Evolutionary conservation across 108 stramenopile genomes (phyloP).

Genomic region (Aurantiochytrium sp.): DNA sequence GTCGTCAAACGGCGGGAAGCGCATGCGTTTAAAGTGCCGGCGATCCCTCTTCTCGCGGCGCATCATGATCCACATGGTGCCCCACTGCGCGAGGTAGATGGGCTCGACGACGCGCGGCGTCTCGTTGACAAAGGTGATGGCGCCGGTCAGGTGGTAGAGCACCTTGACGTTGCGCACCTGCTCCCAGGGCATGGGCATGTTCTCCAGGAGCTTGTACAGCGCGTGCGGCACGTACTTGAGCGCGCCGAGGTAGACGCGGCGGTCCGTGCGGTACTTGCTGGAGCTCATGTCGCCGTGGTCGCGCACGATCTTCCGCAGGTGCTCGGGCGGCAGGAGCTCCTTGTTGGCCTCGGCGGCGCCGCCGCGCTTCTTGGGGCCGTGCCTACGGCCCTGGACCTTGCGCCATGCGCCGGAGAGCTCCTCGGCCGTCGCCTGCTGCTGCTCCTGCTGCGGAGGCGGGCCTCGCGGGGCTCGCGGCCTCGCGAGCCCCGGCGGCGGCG

Average conservation of each 20-base stretch:
- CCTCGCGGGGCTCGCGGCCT: too few species aligned
- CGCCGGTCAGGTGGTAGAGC: slow-evolving; percentile 96
- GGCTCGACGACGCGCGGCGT: slow-evolving; percentile 97
- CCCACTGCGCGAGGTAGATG: slow-evolving; percentile 96
- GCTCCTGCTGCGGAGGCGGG: too few species aligned
- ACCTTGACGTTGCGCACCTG: slow-evolving; percentile 81
- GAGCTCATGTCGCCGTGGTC: slow-evolving; percentile 99
- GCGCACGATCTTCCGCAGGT: slow-evolving; percentile 86
- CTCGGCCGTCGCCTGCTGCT: not conserved
- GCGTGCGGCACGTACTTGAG: slow-evolving; percentile 98
- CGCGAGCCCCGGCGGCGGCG: too few species aligned
- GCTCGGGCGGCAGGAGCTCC: slow-evolving; percentile 84
- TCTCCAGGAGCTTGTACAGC: slow-evolving; percentile 95
- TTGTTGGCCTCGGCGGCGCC: slow-evolving; percentile 66
- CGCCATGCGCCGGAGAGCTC: not conserved
- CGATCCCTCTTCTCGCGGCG: slow-evolving; percentile 96
- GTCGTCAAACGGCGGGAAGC: slow-evolving; percentile 99
- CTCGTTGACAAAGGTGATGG: slow-evolving; percentile 95
- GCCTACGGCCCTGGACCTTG: not conserved
- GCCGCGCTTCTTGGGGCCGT: slow-evolving; percentile 28
- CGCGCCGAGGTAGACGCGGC: slow-evolving; percentile 95
- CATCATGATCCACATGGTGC: slow-evolving; percentile 98
- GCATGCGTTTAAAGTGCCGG: slow-evolving; percentile 96
- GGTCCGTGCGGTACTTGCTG: slow-evolving; percentile 90
- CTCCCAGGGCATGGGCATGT: slow-evolving; percentile 71